Evolutionary conservation across 306 rosid genomes (phyloP).

Genomic region (Delonix regia): DNA sequence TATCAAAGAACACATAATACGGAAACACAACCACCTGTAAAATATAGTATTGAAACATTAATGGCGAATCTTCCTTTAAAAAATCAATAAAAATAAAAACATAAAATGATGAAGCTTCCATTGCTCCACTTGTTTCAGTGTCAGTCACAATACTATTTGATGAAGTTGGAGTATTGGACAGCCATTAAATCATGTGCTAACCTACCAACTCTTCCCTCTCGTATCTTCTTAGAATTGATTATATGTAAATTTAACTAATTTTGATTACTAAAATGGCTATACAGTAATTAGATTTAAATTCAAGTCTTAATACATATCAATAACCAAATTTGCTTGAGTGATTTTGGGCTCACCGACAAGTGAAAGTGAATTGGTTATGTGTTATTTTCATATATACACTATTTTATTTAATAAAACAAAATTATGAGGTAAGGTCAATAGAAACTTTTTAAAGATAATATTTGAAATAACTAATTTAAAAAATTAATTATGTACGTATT

Average conservation of each 20-base stretch:
- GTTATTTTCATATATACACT: too few relatives aligned
- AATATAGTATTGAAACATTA: neutral
- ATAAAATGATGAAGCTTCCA: neutral
- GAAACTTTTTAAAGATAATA: too few relatives aligned
- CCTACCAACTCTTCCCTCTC: neutral
- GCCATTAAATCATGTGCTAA: neutral
- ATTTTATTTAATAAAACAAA: too few relatives aligned
- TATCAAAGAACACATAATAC: neutral
- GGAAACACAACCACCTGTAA: neutral
- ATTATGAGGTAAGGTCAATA: too few relatives aligned
- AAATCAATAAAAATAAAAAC: neutral
- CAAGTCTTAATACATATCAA: neutral
- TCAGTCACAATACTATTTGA: neutral
- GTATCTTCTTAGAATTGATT: neutral
- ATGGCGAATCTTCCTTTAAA: neutral
- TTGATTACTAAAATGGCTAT: neutral
- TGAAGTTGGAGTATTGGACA: neutral
- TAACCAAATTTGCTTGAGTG: neutral
- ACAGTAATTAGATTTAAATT: neutral
- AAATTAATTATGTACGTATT: too few relatives aligned
- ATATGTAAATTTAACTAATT: neutral
- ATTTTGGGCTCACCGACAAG: too few relatives aligned
- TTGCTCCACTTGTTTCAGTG: constrained; percentile 32
- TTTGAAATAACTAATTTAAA: too few relatives aligned
- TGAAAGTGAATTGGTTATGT: too few relatives aligned